phyloP scores from a whole-genome alignment of 495 filamentous ascomycete species.

The Penicillium malachiteum region DNA sequence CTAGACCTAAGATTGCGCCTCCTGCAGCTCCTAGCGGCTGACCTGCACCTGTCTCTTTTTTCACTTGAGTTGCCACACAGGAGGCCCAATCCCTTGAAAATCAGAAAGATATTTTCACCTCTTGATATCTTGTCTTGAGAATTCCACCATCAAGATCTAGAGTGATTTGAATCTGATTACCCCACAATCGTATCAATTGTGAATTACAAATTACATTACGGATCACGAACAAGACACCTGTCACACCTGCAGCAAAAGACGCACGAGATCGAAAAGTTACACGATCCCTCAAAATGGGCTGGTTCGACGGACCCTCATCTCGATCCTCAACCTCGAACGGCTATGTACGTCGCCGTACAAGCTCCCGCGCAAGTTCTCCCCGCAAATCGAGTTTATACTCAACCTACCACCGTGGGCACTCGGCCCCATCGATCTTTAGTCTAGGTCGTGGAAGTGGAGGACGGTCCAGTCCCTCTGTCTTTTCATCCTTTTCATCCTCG shows the following conservation, averaged over 20 bases:
- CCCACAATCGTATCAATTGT: background rate
- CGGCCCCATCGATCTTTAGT: slow-evolving; percentile 53
- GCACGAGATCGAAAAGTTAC: slow-evolving; percentile 5
- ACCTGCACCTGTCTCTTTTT: slow-evolving; percentile 21
- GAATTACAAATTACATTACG: background rate
- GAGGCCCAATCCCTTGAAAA: background rate
- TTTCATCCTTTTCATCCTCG: slow-evolving; percentile 54
- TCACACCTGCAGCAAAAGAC: background rate
- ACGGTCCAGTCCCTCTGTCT: slow-evolving; percentile 51
- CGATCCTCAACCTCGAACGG: slow-evolving; percentile 14
- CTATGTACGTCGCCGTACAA: slow-evolving; percentile 31
- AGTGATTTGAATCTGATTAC: background rate
- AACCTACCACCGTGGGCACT: slow-evolving; percentile 39
- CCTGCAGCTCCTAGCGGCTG: slow-evolving; percentile 34
- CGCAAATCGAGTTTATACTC: slow-evolving; percentile 36
- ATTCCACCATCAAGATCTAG: too few species aligned
- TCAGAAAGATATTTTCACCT: background rate
- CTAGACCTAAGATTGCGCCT: slow-evolving; percentile 31
- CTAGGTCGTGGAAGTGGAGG: slow-evolving; percentile 41
- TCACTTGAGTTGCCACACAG: background rate
- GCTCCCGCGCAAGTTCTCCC: slow-evolving; percentile 34
- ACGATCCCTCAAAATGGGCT: slow-evolving; percentile 41
- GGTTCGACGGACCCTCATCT: slow-evolving; percentile 45
- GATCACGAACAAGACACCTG: slow-evolving; percentile 17
- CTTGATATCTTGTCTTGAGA: background rate